Base-by-base conservation (phyloP, 768 basidiomycete genomes). In the Amanita molliuscula region DNA sequence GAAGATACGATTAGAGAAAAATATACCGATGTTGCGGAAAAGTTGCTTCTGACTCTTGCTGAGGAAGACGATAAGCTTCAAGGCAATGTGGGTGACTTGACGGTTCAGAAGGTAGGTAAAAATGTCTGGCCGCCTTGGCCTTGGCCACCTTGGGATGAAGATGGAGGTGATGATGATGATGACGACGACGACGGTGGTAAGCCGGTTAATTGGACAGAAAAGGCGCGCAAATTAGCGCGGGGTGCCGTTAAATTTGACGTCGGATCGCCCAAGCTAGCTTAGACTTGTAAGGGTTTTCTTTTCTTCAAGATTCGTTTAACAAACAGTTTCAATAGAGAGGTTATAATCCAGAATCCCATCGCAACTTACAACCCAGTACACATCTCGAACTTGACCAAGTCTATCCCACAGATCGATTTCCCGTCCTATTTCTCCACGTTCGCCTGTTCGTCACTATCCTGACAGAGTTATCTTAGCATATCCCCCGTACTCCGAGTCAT, bases 311-410 rank as follows among this genome's bases (percentile, higher is more conserved):
- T 43, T 8, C 15, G 48, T 28, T 26, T 35, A 37, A 26, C 38
- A n/a, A 41, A 40, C 23, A 16, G 35, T 47, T 16, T 40, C 21
- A 29, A 2, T 54, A 84, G 82, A 21, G 86, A 84, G 58, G 71
- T 82, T 28, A 67, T 87, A 40, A 74, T 77, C 53, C 81, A 84
- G 63, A 84, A 97, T 62, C 94, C 94, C 2, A 71, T 89, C 41
- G 82, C 73, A 40, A 87, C 90, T 0, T 97, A 99, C 66, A 98
- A 98, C 62, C 92, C 91, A 5, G 73, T 77, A 36, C 70, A 77
- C 2, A 69, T 92, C 48, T 71, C 75, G 13, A 82, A 85, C 34
- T 76, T 98, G 51, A 81, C 81, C 25, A 69, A 72, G 15, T 67
- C 77, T 1, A 67, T 97, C 4, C 77, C 85, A 1, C 79, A 91